Percentiles rank a stretch among this genome's conserved stretches.
Conservation (phyloP, 495 filamentous ascomycete genomes). For the Trichocladium antarcticum region DNA sequence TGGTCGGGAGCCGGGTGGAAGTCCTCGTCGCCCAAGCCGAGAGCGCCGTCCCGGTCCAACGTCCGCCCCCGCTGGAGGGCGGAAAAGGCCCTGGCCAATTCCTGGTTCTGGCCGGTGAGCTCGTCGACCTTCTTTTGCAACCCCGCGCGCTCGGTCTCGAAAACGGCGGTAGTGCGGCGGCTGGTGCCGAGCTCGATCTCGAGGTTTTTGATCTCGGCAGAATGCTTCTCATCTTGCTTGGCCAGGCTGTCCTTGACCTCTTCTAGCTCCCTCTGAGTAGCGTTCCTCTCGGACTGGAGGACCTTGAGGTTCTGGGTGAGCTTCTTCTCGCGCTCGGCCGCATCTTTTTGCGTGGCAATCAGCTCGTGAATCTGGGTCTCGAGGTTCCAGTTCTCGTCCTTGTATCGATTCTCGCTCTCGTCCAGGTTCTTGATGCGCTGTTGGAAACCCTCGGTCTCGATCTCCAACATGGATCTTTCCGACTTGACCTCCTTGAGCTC, state of each 20-base stretch:
- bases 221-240: conserved; percentile 71
- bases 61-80: conserved; percentile 54
- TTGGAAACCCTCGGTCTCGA: conserved; percentile 66
- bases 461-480: conserved; percentile 66
- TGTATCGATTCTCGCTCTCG: conserved; percentile 88
- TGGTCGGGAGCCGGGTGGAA: conserved; percentile 55
- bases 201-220: conserved; percentile 61
- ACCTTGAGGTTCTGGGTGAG: conserved; percentile 58
- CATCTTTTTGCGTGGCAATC: conserved; percentile 54
- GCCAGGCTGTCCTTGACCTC: conserved; percentile 68
- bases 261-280: conserved; percentile 71
- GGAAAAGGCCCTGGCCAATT: conserved; percentile 65
- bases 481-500: conserved; percentile 58
- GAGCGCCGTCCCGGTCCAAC: conserved; percentile 49
- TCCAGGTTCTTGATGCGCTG: conserved; percentile 71
- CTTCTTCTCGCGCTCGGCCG: conserved; percentile 66
- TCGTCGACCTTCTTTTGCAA: conserved; percentile 79
- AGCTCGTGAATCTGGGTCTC: conserved; percentile 83
- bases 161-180: conserved; percentile 59
- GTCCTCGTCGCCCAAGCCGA: conserved; percentile 49
- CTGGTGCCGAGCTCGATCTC: conserved; percentile 76
- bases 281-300: conserved; percentile 61
- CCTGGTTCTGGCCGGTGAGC: conserved; percentile 72
- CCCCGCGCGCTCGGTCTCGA: conserved; percentile 59
- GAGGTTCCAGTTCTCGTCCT: conserved; percentile 95